phyloP scores from a whole-genome alignment of 805 yeast genomes.

The Ogataea corticis region DNA sequence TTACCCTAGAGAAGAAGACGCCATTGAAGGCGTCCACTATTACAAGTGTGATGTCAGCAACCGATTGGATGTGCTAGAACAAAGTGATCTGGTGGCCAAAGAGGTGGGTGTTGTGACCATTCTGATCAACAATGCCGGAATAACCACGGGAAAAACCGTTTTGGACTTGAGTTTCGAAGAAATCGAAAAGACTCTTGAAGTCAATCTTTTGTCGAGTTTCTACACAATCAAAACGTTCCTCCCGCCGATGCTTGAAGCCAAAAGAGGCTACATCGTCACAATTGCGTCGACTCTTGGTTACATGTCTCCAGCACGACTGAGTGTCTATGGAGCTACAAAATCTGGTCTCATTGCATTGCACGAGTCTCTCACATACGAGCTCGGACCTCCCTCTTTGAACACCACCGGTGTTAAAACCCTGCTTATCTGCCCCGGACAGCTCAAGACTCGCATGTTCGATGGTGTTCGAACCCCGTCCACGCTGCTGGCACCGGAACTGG shows the following conservation, averaged over 20 bases:
- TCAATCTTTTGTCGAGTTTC: slow-evolving; percentile 71
- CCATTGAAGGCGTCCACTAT: slow-evolving; percentile 47
- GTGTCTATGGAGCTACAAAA: slow-evolving; percentile 88
- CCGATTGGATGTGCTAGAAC: slow-evolving; percentile 41
- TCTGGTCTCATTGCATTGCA: slow-evolving; percentile 84
- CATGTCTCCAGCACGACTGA: slow-evolving; percentile 76
- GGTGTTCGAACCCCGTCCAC: slow-evolving; percentile 74
- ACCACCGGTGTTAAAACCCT: slow-evolving; percentile 65
- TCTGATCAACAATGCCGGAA: slow-evolving; percentile 84
- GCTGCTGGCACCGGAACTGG: slow-evolving; percentile 79
- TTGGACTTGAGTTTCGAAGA: slow-evolving; percentile 55
- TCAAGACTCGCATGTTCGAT: slow-evolving; percentile 71
- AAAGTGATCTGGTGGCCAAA: slow-evolving; percentile 41
- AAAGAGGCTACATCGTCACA: slow-evolving; percentile 76
- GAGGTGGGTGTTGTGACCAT: slow-evolving; percentile 63
- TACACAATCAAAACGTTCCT: slow-evolving; percentile 68
- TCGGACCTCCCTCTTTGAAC: slow-evolving; percentile 51
- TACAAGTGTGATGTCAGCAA: slow-evolving; percentile 71
- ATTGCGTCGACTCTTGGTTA: slow-evolving; percentile 85
- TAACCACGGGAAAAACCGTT: slow-evolving; percentile 58
- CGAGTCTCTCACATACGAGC: slow-evolving; percentile 72
- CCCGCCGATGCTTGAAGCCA: slow-evolving; percentile 63
- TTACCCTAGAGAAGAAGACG: slow-evolving; percentile 39
- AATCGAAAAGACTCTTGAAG: slow-evolving; percentile 60
- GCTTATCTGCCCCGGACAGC: slow-evolving; percentile 85